Evolutionary conservation across 1,284 basidiomycete species (phyloP).

Genomic region (Ganoderma multipileum): DNA sequence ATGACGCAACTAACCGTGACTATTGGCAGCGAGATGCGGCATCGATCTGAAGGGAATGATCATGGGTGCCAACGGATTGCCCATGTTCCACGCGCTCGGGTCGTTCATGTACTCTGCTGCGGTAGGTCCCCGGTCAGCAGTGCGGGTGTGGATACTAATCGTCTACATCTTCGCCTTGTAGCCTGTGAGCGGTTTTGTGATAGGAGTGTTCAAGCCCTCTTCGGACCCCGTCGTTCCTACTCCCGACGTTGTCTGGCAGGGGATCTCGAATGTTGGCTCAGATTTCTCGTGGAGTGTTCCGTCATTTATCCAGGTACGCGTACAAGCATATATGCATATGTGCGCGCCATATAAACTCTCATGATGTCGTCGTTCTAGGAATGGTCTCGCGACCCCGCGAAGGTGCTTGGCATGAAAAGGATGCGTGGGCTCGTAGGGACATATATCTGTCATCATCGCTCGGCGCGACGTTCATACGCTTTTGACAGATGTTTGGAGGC

Average conservation of each 20-base stretch:
- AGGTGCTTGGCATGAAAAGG: constrained; percentile 26
- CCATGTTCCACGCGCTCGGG: constrained; percentile 36
- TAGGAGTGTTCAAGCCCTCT: constrained; percentile 26
- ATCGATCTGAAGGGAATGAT: constrained; percentile 18
- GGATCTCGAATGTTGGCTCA: constrained; percentile 21
- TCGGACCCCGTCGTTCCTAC: constrained; percentile 30
- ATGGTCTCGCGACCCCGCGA: constrained; percentile 29
- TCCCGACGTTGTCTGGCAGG: constrained; percentile 30
- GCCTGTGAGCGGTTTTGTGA: constrained; percentile 23
- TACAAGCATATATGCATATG: too few species aligned
- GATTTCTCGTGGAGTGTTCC: constrained; percentile 36
- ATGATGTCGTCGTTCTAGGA: constrained; percentile 10
- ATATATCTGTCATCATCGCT: neutral
- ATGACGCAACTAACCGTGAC: neutral
- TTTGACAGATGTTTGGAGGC: constrained; percentile 8
- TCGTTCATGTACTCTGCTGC: constrained; percentile 22
- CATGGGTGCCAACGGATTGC: constrained; percentile 27
- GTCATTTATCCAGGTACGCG: constrained; percentile 36
- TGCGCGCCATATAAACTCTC: too few species aligned
- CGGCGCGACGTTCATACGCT: neutral
- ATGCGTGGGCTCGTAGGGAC: constrained; percentile 24
- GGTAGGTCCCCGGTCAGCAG: constrained; percentile 10
- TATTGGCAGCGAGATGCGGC: constrained; percentile 15
- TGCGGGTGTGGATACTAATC: neutral
- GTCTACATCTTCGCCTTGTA: neutral